Evolutionary conservation across 208 protist genomes (phyloP).

Genomic region (Phytomonas sp.): DNA sequence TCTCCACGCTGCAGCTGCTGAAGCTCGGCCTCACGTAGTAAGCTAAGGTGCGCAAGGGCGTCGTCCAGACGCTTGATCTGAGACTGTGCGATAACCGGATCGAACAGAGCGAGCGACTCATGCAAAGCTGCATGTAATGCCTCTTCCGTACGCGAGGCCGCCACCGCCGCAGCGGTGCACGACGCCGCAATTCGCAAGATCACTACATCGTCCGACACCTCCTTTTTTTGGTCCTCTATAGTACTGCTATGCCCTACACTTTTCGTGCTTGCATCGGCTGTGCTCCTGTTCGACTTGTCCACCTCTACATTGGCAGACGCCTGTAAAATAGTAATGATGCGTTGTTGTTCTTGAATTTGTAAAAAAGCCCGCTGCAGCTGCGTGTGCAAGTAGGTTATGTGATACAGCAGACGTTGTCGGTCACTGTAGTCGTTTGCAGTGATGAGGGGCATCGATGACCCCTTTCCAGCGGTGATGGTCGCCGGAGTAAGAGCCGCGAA

Average conservation of each 20-base stretch:
- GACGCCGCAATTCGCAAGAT: constrained; percentile 6
- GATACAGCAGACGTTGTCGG: constrained; percentile 67
- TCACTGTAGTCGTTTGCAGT: constrained; percentile 70
- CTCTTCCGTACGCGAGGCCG: constrained; percentile 32
- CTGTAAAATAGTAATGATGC: constrained; percentile 38
- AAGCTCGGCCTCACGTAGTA: constrained; percentile 72
- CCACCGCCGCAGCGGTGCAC: constrained; percentile 28
- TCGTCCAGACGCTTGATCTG: constrained; percentile 78
- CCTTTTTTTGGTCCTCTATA: neutral
- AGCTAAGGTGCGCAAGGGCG: constrained; percentile 61
- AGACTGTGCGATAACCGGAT: constrained; percentile 67
- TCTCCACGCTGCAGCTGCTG: constrained; percentile 28
- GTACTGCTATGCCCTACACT: neutral
- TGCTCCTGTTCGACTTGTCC: neutral
- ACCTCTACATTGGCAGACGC: constrained; percentile 4
- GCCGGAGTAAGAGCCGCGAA: neutral
- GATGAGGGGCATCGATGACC: constrained; percentile 17
- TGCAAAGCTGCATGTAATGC: constrained; percentile 29
- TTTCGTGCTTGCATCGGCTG: neutral
- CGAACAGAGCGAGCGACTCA: constrained; percentile 44
- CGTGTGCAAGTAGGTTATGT: constrained; percentile 79
- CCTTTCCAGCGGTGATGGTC: neutral
- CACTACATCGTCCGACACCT: neutral
- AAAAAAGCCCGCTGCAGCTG: constrained; percentile 74
- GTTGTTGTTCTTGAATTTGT: constrained; percentile 46